Evolutionary conservation across 306 rosid genomes (phyloP).

Genomic region (Glycine soja): DNA sequence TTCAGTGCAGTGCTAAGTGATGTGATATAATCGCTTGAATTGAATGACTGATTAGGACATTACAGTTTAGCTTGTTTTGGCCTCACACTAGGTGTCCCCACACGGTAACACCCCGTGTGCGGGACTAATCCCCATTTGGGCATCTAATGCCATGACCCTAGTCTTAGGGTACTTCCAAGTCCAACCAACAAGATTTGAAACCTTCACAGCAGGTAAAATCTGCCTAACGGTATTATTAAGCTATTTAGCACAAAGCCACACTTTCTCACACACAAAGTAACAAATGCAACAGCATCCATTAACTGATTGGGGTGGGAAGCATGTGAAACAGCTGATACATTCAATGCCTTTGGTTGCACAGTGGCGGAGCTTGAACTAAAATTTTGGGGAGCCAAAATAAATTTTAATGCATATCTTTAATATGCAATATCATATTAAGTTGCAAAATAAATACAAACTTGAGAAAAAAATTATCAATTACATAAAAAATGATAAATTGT

Average conservation of each 20-base stretch:
- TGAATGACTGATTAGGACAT: not conserved
- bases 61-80: not conserved
- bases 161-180: not conserved
- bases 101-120: not conserved
- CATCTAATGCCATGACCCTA: not conserved
- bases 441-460: too few relatives aligned
- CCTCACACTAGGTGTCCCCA: not conserved
- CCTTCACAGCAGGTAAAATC: not conserved
- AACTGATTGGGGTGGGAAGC: not conserved
- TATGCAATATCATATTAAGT: too few relatives aligned
- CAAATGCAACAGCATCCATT: not conserved
- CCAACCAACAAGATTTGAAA: not conserved
- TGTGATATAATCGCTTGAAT: not conserved
- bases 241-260: conserved; percentile 9
- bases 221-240: not conserved
- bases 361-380: too few relatives aligned
- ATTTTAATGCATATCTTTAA: too few relatives aligned
- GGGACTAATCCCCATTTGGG: not conserved
- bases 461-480: too few relatives aligned
- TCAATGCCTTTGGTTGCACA: not conserved
- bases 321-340: too few relatives aligned
- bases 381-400: too few relatives aligned
- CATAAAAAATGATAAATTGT: too few relatives aligned
- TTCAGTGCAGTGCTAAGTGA: not conserved
- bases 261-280: not conserved